phyloP scores from a whole-genome alignment of 768 basidiomycete genomes.

The Gloeopeniophorella convolvens region DNA sequence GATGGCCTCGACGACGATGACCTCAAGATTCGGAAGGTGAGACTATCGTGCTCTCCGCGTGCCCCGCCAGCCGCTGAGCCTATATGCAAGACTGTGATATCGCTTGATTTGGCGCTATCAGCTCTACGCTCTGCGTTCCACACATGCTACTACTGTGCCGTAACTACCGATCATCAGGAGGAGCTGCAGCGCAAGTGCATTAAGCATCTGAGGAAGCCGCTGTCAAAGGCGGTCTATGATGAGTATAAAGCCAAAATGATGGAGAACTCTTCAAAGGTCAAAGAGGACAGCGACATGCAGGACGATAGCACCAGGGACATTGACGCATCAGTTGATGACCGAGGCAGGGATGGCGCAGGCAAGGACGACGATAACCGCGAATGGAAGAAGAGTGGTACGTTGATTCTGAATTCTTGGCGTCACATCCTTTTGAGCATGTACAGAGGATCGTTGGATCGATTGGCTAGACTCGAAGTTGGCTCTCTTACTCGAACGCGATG shows the following conservation, averaged over 20 bases:
- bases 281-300: constrained; percentile 43
- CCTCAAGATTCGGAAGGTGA: constrained; percentile 66
- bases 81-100: constrained; percentile 55
- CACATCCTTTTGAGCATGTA: constrained; percentile 11
- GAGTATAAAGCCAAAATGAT: constrained; percentile 52
- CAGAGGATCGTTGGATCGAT: constrained; percentile 87
- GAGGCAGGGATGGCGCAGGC: constrained; percentile 26
- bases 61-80: constrained; percentile 15
- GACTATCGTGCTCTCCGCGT: constrained; percentile 21
- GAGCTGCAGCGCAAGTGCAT: constrained; percentile 94
- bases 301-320: constrained; percentile 33
- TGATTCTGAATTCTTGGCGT: constrained; percentile 10
- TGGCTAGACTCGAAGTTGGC: constrained; percentile 84
- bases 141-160: constrained; percentile 97
- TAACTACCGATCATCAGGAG: constrained; percentile 88
- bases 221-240: constrained; percentile 54
- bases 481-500: constrained; percentile 68
- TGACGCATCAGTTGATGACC: constrained; percentile 25
- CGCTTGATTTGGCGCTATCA: constrained; percentile 88
- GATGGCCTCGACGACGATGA: constrained; percentile 58
- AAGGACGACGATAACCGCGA: constrained; percentile 36
- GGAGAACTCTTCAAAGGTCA: constrained; percentile 34
- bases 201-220: constrained; percentile 78
- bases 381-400: constrained; percentile 64
- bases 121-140: constrained; percentile 90